phyloP scores from a whole-genome alignment of 306 rosid species.

The Amphicarpaea edgeworthii region DNA sequence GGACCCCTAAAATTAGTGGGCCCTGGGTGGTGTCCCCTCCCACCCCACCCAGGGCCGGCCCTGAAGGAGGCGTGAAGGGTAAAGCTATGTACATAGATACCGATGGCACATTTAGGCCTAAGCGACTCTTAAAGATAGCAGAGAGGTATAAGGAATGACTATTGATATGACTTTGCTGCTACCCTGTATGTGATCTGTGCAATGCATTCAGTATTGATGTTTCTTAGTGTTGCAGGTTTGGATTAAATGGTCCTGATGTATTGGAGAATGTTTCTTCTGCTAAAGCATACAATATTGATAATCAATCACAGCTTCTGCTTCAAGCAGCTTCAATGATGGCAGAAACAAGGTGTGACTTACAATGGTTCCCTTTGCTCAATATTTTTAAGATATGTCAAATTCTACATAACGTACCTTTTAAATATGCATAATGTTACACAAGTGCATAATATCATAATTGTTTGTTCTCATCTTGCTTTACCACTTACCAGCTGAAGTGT shows the following conservation, averaged over 20 bases:
- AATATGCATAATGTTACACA: not conserved
- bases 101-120: constrained; percentile 97
- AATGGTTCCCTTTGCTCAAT: constrained; percentile 24
- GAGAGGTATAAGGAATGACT: constrained; percentile 63
- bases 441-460: not conserved
- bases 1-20: too few relatives aligned
- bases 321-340: constrained; percentile 99
- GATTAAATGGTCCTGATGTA: constrained; percentile 91
- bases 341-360: constrained; percentile 78
- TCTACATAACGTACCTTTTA: not conserved
- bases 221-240: constrained; percentile 74
- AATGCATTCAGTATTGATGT: constrained; percentile 17
- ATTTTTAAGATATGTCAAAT: constrained; percentile 24
- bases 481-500: not conserved
- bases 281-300: constrained; percentile 95
- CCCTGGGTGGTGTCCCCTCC: too few relatives aligned
- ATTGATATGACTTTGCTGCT: constrained; percentile 15
- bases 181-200: not conserved
- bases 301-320: constrained; percentile 92
- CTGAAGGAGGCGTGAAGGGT: constrained; percentile 94
- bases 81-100: constrained; percentile 99
- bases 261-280: constrained; percentile 98
- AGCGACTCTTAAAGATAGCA: constrained; percentile 92
- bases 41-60: too few relatives aligned
- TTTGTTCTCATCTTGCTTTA: constrained; percentile 1